Evolutionary conservation across 257 asterid genomes (phyloP).

Genomic region (Salvia splendens): DNA sequence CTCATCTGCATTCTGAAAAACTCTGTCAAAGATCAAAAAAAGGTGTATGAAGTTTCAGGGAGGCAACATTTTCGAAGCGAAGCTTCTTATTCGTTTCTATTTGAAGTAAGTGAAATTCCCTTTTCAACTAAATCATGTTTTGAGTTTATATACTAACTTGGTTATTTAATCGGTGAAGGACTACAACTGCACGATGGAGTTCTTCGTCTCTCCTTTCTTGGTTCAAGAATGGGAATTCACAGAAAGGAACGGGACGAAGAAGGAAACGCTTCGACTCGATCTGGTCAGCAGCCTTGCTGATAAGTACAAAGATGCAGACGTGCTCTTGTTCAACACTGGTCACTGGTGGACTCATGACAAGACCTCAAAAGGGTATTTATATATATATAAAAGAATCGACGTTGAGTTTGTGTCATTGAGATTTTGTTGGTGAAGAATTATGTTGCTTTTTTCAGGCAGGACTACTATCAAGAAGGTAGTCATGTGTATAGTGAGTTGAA

Average conservation of each 20-base stretch:
- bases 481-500: constrained; percentile 55
- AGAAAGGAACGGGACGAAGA: constrained; percentile 49
- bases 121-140: too few species aligned
- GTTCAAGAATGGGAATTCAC: constrained; percentile 69
- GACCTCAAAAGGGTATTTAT: constrained; percentile 64
- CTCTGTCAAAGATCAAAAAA: constrained; percentile 52
- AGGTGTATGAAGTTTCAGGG: constrained; percentile 66
- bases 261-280: constrained; percentile 79
- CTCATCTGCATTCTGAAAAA: constrained; percentile 68
- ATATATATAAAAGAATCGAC: constrained; percentile 15
- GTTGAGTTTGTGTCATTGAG: not conserved
- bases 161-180: constrained; percentile 42
- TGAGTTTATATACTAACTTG: not conserved
- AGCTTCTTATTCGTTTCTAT: constrained; percentile 62
- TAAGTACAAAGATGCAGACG: constrained; percentile 55
- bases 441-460: constrained; percentile 48
- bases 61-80: constrained; percentile 56
- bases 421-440: constrained; percentile 3
- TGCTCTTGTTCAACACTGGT: constrained; percentile 74
- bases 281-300: constrained; percentile 51
- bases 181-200: constrained; percentile 67
- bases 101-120: constrained; percentile 47
- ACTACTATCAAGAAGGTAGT: constrained; percentile 79
- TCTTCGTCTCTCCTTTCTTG: constrained; percentile 66
- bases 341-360: constrained; percentile 94